Percentiles rank a stretch among this genome's conserved stretches.
Conservation (phyloP, 2,329 filamentous ascomycete species). For the Venturiaceae sp. region DNA sequence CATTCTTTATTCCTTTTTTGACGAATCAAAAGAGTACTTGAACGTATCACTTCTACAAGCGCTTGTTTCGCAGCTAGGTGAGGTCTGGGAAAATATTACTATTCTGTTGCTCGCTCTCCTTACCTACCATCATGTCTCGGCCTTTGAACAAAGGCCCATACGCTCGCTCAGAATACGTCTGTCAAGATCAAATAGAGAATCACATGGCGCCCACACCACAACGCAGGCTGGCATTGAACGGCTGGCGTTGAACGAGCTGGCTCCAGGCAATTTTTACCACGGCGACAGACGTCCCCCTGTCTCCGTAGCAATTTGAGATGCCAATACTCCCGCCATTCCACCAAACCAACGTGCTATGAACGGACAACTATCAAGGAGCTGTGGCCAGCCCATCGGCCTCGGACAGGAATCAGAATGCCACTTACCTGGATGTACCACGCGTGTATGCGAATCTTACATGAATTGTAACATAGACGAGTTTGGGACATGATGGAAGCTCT, state of each 20-base stretch:
- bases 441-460: background rate
- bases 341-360: background rate
- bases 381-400: background rate
- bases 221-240: no score
- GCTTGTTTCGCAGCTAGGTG: no score
- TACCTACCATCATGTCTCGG: no score
- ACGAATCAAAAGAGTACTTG: no score
- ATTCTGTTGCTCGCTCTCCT: no score
- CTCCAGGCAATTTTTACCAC: background rate
- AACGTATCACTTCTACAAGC: no score
- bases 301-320: background rate
- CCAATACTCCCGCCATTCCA: background rate
- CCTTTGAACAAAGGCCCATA: background rate
- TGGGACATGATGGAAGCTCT: background rate
- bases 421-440: background rate
- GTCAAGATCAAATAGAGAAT: background rate
- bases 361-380: background rate
- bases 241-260: no score
- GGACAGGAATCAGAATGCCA: background rate
- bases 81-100: no score
- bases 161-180: no score
- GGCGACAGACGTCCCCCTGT: background rate
- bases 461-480: background rate
- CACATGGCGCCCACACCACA: background rate
- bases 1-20: no score